phyloP scores from a whole-genome alignment of 73 alveolate species.

The Tetrahymena elliotti region DNA sequence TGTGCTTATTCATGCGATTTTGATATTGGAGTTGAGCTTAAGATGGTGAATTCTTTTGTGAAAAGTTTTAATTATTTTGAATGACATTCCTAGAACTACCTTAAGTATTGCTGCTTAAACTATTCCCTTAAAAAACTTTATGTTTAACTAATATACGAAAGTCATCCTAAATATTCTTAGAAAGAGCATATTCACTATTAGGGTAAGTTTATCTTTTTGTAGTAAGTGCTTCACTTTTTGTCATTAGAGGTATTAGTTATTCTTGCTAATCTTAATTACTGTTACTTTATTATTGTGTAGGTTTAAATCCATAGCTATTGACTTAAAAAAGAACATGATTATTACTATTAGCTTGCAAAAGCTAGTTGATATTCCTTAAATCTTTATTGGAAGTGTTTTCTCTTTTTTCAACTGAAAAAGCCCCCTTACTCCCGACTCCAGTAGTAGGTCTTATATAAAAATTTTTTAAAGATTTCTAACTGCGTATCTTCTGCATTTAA shows the following conservation, averaged over 20 bases:
- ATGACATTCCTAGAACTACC: neutral
- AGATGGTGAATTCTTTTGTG: neutral
- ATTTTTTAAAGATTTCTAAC: neutral
- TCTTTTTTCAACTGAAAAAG: neutral
- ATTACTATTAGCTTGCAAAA: neutral
- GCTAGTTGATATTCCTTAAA: neutral
- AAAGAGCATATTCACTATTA: neutral
- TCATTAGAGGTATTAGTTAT: neutral
- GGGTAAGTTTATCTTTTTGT: neutral
- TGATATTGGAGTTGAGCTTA: neutral
- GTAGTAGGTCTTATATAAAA: neutral
- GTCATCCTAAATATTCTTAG: neutral
- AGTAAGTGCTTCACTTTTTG: neutral
- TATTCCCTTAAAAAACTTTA: neutral
- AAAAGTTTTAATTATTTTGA: neutral
- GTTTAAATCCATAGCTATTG: neutral
- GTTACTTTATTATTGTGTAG: neutral
- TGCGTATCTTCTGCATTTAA: conserved; percentile 1
- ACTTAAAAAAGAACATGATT: neutral
- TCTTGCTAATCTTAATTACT: neutral
- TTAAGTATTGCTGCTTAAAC: neutral
- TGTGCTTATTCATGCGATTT: neutral
- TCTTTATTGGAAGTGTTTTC: neutral
- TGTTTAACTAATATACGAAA: neutral
- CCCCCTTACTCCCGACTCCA: neutral